phyloP scores from a whole-genome alignment of 2,329 filamentous ascomycete genomes.

The Colletotrichum aenigma region DNA sequence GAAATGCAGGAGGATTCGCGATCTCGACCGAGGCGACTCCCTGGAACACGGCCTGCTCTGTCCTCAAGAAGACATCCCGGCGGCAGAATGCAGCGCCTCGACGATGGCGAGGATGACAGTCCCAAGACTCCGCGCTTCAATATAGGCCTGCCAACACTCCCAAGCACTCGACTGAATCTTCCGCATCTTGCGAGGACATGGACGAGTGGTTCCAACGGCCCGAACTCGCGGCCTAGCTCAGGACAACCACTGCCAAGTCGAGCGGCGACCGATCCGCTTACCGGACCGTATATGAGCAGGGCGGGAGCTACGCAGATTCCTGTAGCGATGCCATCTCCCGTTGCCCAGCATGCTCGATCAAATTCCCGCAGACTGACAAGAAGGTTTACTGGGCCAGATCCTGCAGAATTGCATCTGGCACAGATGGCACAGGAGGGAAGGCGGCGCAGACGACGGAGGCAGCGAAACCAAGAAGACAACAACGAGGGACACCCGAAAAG shows the following conservation, averaged over 20 bases:
- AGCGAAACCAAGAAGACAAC: constrained; percentile 20
- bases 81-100: constrained; percentile 3
- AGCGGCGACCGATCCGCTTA: neutral
- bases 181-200: constrained; percentile 44
- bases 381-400: constrained; percentile 45
- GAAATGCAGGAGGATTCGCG: constrained; percentile 14
- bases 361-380: neutral
- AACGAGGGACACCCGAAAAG: constrained; percentile 35
- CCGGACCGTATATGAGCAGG: constrained; percentile 11
- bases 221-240: neutral
- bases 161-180: constrained; percentile 45
- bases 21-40: neutral
- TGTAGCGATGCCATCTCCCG: neutral
- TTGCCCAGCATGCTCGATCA: neutral
- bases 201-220: constrained; percentile 38
- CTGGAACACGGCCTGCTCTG: neutral
- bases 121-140: constrained; percentile 53
- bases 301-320: neutral
- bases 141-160: constrained; percentile 39
- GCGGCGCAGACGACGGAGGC: constrained; percentile 32
- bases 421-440: constrained; percentile 45
- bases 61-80: neutral
- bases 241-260: constrained; percentile 24
- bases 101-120: constrained; percentile 36
- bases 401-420: constrained; percentile 52